phyloP scores from a whole-genome alignment of 306 rosid genomes.

The Sindora glabra region DNA sequence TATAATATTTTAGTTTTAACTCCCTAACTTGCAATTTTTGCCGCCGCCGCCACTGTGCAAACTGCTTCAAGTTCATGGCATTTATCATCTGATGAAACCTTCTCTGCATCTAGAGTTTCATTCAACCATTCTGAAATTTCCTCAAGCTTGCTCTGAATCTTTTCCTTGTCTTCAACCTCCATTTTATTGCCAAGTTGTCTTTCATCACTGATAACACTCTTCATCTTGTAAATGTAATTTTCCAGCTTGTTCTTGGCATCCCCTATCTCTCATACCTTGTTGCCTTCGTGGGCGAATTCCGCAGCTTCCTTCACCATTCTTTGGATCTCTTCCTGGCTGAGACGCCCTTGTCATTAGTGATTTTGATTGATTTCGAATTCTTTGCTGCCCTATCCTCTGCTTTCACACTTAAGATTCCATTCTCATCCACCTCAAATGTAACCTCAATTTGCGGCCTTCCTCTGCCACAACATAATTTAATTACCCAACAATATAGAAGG shows the following conservation, averaged over 20 bases:
- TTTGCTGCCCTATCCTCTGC: constrained; percentile 53
- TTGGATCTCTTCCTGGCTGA: constrained; percentile 53
- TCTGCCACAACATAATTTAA: too few relatives aligned
- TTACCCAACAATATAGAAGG: too few relatives aligned
- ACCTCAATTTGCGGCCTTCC: constrained; percentile 63
- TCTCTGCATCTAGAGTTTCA: constrained; percentile 35
- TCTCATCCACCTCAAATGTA: constrained; percentile 50
- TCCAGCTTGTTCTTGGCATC: constrained; percentile 48
- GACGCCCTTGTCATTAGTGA: constrained; percentile 53
- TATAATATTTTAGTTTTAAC: too few relatives aligned
- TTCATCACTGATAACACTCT: constrained; percentile 29
- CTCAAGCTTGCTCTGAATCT: constrained; percentile 27
- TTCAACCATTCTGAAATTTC: constrained; percentile 47
- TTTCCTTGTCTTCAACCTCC: constrained; percentile 41
- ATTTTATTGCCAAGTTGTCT: constrained; percentile 39
- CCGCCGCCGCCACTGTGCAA: too few relatives aligned
- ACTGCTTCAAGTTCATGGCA: constrained; percentile 41
- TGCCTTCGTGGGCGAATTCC: constrained; percentile 52
- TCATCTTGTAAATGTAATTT: constrained; percentile 41
- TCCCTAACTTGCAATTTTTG: too few relatives aligned
- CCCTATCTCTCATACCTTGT: constrained; percentile 29
- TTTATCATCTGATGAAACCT: constrained; percentile 38
- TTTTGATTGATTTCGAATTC: constrained; percentile 41
- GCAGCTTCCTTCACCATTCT: constrained; percentile 55
- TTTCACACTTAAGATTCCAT: constrained; percentile 43